Evolutionary conservation across 2,329 filamentous ascomycete species (phyloP).

Genomic region (Colletotrichum lindemuthianum): DNA sequence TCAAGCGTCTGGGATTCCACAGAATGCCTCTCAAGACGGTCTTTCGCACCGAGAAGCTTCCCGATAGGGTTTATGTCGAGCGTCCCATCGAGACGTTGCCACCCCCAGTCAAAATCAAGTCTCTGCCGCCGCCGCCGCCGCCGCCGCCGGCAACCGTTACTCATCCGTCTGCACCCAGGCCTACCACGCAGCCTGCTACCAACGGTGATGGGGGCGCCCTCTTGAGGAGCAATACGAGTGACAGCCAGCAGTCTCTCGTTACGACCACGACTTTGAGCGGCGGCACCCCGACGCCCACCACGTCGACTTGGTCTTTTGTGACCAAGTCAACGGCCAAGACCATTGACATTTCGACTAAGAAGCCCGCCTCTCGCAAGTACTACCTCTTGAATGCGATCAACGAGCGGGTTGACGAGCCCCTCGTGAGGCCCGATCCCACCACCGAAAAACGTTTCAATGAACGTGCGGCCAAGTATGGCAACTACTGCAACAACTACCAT

Average conservation of each 20-base stretch:
- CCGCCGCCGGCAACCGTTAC: background rate
- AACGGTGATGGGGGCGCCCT: constrained; percentile 6
- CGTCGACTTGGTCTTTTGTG: constrained; percentile 39
- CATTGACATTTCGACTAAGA: constrained; percentile 44
- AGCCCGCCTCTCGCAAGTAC: constrained; percentile 36
- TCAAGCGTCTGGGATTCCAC: constrained; percentile 43
- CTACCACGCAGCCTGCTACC: background rate
- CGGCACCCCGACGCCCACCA: constrained; percentile 7
- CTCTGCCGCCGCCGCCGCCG: background rate
- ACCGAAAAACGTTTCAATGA: constrained; percentile 39
- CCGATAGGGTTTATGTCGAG: constrained; percentile 2
- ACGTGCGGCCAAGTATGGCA: constrained; percentile 31
- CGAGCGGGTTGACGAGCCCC: constrained; percentile 45
- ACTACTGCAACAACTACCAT: constrained; percentile 40
- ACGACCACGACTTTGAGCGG: constrained; percentile 6
- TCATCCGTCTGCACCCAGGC: background rate
- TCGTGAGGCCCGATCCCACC: constrained; percentile 38
- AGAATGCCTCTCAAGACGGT: constrained; percentile 42
- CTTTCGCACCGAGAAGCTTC: constrained; percentile 45
- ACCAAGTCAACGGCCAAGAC: constrained; percentile 35
- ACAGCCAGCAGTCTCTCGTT: background rate
- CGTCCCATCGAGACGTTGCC: constrained; percentile 11
- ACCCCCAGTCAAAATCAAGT: background rate
- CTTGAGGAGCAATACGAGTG: constrained; percentile 4
- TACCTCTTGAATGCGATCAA: constrained; percentile 44